These are phyloP conservation scores for Nitzschia palea DNA, from an alignment of 108 stramenopile species.

Conservation along the genomic window DNA sequence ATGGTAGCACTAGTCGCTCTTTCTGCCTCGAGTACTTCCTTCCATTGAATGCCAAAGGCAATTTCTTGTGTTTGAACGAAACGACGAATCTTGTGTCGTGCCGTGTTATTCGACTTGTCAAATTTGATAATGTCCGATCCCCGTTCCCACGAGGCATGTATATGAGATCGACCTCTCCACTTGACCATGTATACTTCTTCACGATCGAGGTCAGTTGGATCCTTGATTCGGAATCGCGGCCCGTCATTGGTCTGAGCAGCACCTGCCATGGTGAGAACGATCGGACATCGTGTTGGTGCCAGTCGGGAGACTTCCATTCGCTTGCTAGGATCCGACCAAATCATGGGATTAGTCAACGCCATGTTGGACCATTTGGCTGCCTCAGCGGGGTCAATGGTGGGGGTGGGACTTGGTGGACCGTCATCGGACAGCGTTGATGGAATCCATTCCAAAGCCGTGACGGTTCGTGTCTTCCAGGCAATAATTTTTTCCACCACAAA, in stretches of 20 bases:
- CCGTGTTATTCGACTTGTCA: constrained; percentile 69
- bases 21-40: constrained; percentile 61
- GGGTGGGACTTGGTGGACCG: constrained; percentile 4
- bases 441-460: constrained; percentile 46
- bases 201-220: constrained; percentile 17
- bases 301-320: constrained; percentile 80
- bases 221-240: constrained; percentile 21
- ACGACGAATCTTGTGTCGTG: constrained; percentile 73
- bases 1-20: constrained; percentile 38
- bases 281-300: constrained; percentile 61
- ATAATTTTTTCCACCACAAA: constrained; percentile 84
- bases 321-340: constrained; percentile 54
- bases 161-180: constrained; percentile 80
- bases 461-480: constrained; percentile 71
- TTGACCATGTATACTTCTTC: constrained; percentile 85
- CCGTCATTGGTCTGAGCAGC: constrained; percentile 8
- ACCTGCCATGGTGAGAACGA: constrained; percentile 57
- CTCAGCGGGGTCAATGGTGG: constrained; percentile 31
- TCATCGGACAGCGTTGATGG: not conserved
- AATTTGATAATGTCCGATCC: constrained; percentile 63
- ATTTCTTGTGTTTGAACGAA: constrained; percentile 66
- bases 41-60: constrained; percentile 71
- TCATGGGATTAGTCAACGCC: constrained; percentile 31
- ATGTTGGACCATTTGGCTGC: constrained; percentile 53
- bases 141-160: constrained; percentile 86